A percentile compares a stretch with the other conserved stretches of the same genome.
Conservation (phyloP, 495 filamentous ascomycete species). For the Thermothielavioides terrestris region DNA sequence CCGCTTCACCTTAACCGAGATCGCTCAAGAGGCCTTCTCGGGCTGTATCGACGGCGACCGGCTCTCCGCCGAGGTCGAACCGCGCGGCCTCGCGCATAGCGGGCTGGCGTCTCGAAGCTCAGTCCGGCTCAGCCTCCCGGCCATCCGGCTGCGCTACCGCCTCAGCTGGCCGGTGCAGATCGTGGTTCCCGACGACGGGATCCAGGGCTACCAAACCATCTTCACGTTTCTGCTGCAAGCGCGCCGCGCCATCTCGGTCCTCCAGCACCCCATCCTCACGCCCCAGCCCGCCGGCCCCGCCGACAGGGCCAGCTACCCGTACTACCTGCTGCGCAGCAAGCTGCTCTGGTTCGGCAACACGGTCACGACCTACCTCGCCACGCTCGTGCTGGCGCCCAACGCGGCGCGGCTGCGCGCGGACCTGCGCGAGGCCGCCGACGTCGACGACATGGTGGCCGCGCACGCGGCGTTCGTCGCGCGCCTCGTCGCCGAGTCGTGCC, state of each 20-base stretch:
- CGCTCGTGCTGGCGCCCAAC: conserved; percentile 56
- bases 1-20: conserved; percentile 69
- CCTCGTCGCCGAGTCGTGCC: conserved; percentile 56
- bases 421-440: conserved; percentile 56
- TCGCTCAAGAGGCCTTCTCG: conserved; percentile 62
- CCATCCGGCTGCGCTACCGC: conserved; percentile 51
- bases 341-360: conserved; percentile 73
- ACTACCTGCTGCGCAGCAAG: conserved; percentile 58
- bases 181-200: conserved; percentile 54
- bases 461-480: conserved; percentile 56
- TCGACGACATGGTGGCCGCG: conserved; percentile 70
- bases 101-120: conserved; percentile 33
- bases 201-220: conserved; percentile 56
- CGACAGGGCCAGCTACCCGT: conserved; percentile 41
- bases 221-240: conserved; percentile 73
- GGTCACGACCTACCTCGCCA: conserved; percentile 65
- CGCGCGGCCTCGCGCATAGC: conserved; percentile 23
- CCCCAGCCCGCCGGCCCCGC: conserved; percentile 18
- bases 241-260: conserved; percentile 58
- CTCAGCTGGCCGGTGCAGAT: conserved; percentile 85
- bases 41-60: conserved; percentile 48
- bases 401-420: conserved; percentile 42
- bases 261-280: conserved; percentile 49
- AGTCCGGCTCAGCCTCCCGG: conserved; percentile 42
- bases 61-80: conserved; percentile 47